Conservation (phyloP, 179 eudicot genomes). For the Patellifolia procumbens region DNA sequence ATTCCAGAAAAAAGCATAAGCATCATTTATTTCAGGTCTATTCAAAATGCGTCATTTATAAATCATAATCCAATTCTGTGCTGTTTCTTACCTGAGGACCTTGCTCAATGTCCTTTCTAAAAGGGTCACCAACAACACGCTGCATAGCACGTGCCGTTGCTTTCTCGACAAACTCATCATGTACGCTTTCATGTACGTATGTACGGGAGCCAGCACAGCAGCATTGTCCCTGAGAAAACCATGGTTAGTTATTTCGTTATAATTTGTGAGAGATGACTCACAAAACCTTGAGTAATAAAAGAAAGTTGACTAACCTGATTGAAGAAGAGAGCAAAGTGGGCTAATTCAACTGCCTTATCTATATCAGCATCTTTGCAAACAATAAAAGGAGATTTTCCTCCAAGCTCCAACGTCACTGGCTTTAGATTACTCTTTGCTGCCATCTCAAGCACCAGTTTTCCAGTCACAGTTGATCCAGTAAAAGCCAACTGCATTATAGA, state of each 20-base stretch:
- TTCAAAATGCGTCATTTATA: background rate
- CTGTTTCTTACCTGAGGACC: slow-evolving; percentile 64
- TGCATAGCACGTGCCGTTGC: slow-evolving; percentile 59
- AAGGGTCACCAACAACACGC: slow-evolving; percentile 71
- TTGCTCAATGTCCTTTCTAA: slow-evolving; percentile 57
- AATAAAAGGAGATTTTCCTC: slow-evolving; percentile 85
- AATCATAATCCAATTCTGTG: background rate
- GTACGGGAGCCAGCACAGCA: slow-evolving; percentile 83
- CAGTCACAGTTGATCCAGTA: slow-evolving; percentile 68
- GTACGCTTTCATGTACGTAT: slow-evolving; percentile 58
- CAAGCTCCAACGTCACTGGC: slow-evolving; percentile 69
- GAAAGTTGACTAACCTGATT: slow-evolving; percentile 53
- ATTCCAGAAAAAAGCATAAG: slow-evolving; percentile 4
- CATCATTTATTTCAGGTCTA: too few species aligned
- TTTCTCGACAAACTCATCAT: slow-evolving; percentile 71
- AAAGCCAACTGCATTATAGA: slow-evolving; percentile 59
- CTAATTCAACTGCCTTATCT: slow-evolving; percentile 69
- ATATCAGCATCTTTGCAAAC: slow-evolving; percentile 82
- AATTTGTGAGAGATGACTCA: background rate
- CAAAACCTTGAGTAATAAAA: background rate
- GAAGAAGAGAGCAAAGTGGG: slow-evolving; percentile 75
- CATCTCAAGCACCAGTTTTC: slow-evolving; percentile 51
- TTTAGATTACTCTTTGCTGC: slow-evolving; percentile 73
- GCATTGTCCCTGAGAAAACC: slow-evolving; percentile 61
- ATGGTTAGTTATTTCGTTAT: background rate